phyloP scores from a whole-genome alignment of 163 green algal species.

The Scenedesmus sp. region DNA sequence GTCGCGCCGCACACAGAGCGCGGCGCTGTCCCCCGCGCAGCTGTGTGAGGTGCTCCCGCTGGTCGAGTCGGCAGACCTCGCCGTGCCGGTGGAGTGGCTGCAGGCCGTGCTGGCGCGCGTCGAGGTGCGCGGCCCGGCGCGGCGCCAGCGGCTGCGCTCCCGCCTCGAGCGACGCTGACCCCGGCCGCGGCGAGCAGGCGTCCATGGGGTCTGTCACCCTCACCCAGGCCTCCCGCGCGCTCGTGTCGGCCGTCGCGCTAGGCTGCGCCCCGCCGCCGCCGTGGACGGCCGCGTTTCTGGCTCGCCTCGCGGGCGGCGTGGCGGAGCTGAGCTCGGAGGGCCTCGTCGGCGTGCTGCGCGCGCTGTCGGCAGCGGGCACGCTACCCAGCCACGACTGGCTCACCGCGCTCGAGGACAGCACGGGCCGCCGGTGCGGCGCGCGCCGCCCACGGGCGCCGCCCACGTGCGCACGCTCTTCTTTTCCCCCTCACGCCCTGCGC shows the following conservation, averaged over 20 bases:
- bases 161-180: too few species aligned
- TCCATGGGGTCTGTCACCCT: too few species aligned
- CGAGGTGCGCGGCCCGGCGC: too few species aligned
- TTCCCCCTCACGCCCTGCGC: too few species aligned
- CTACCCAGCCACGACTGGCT: slow-evolving; percentile 38
- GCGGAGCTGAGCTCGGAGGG: slow-evolving; percentile 30
- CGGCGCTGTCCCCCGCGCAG: slow-evolving; percentile 2
- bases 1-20: background rate
- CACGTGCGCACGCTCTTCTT: too few species aligned
- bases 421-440: slow-evolving; percentile 14
- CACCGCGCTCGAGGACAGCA: slow-evolving; percentile 12
- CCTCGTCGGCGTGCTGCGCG: slow-evolving; percentile 31
- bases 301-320: background rate
- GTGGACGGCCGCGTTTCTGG: slow-evolving; percentile 16
- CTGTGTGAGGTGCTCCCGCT: slow-evolving; percentile 41
- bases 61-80: slow-evolving; percentile 28
- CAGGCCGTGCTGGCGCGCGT: background rate
- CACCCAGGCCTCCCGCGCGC: slow-evolving; percentile 2
- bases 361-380: slow-evolving; percentile 4
- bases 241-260: slow-evolving; percentile 28
- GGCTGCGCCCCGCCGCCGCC: slow-evolving; percentile 14
- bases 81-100: slow-evolving; percentile 14
- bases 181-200: too few species aligned
- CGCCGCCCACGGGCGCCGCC: too few species aligned
- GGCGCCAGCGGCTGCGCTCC: too few species aligned